Base-by-base conservation (phyloP, 1,284 basidiomycete species). In the Pseudozyma sp. region DNA sequence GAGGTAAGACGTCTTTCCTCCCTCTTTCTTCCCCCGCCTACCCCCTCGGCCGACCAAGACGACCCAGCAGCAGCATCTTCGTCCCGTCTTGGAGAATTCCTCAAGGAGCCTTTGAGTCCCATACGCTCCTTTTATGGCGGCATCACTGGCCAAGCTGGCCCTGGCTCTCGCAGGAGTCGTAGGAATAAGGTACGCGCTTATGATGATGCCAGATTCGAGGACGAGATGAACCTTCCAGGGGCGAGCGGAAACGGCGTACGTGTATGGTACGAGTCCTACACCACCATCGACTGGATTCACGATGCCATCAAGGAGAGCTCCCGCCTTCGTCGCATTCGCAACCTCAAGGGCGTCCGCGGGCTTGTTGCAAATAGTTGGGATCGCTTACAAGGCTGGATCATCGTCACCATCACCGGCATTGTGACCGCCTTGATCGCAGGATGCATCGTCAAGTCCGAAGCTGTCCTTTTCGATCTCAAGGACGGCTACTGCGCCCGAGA, bases 391-490 rank as follows among this genome's bases (percentile, higher is more conserved):
- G 77, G 78, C 33, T 98, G 96, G 95, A 84, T 97, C 55, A 90
- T 96, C 44, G 94, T 96, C 51, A 93, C 93, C 2, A 88, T 96
- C 52, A 83, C 87, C 34, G 79, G 79, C 51, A 57, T 81, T 45
- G 17, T 80, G 51, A 78, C 75, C 19, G 78, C 79, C 16, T 53
- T 81, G 51, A 87, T 93, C 39, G 96, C 96, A 0, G 97, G 94
- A 83, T 85, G 92, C 54, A 92, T 99, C 76, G 90, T 96, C 42
- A 90, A 92, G 33, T 88, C 89, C 60, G 96, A 99, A 82, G 92
- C 93, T 83, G 91, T 90, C 87, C 86, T 98, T n/a, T 98, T 97
- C 80, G 94, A 97, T 83, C 84, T 92, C 73, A 98, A 98, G 85
- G 92, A 94, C 58, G 96, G 96, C 0, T 94, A 92, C 84, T 98